These are phyloP conservation scores for Chlorella vulgaris DNA, from an alignment of 139 green algal genomes.

Conservation along the genomic window DNA sequence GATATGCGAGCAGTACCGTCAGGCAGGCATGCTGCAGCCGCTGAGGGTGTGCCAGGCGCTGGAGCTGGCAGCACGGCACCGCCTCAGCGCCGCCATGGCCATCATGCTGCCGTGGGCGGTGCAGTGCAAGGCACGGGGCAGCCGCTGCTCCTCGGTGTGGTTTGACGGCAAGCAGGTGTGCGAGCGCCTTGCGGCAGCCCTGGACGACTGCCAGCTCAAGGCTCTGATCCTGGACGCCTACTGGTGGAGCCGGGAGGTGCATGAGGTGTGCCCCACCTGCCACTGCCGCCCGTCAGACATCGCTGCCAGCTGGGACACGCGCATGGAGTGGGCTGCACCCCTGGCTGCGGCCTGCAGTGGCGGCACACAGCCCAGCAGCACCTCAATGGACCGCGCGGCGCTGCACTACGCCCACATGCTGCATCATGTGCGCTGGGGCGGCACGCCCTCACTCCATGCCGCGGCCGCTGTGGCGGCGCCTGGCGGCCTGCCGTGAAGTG, in stretches of 20 bases:
- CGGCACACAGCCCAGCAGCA: neutral
- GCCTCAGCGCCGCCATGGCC: constrained; percentile 3
- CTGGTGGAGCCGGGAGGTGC: constrained; percentile 24
- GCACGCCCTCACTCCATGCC: neutral
- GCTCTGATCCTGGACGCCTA: constrained; percentile 14
- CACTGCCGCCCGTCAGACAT: constrained; percentile 19
- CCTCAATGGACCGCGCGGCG: neutral
- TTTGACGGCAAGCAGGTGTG: constrained; percentile 21
- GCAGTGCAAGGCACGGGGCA: constrained; percentile 24
- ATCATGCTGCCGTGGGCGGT: constrained; percentile 24
- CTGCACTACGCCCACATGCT: constrained; percentile 22
- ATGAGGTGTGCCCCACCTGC: constrained; percentile 3
- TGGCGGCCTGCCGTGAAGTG: neutral
- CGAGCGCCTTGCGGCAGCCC: constrained; percentile 1
- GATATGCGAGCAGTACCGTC: constrained; percentile 3
- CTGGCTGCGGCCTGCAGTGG: no score
- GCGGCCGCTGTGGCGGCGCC: neutral
- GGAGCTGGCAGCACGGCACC: constrained; percentile 20
- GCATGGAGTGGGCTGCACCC: constrained; percentile 12
- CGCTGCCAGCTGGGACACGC: neutral
- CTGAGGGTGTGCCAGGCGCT: neutral
- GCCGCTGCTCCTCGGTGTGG: constrained; percentile 5
- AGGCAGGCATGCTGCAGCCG: neutral
- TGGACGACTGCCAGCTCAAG: constrained; percentile 14
- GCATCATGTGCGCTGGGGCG: neutral